A percentile compares a stretch with the other conserved stretches of the same genome.
Conservation (phyloP, 352 stramenopile species). For the Peronospora farinosa region DNA sequence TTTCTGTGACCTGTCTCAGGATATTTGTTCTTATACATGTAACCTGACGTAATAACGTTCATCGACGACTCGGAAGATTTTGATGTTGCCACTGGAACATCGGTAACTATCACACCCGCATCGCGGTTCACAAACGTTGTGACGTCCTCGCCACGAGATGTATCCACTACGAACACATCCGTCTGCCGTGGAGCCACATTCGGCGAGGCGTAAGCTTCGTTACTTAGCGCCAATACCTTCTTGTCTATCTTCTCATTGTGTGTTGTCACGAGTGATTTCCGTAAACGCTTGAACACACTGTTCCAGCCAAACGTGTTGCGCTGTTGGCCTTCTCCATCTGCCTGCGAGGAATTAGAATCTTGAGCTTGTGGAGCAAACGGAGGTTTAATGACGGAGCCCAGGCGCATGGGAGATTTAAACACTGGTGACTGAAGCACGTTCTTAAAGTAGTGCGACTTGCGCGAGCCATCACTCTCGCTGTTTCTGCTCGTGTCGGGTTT, state of each 20-base stretch:
- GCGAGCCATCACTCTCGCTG: constrained; percentile 30
- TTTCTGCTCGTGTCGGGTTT: constrained; percentile 20
- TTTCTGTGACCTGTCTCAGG: constrained; percentile 75
- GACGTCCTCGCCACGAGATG: constrained; percentile 75
- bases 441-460: constrained; percentile 83
- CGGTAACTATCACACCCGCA: constrained; percentile 55
- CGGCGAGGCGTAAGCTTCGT: constrained; percentile 57
- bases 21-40: constrained; percentile 87
- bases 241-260: constrained; percentile 56
- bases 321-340: constrained; percentile 25
- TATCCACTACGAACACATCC: constrained; percentile 73
- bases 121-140: constrained; percentile 75
- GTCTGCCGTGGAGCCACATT: constrained; percentile 43
- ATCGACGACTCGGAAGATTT: constrained; percentile 29
- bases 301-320: constrained; percentile 74
- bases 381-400: constrained; percentile 71
- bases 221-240: constrained; percentile 63
- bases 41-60: constrained; percentile 74
- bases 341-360: constrained; percentile 19
- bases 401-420: constrained; percentile 71
- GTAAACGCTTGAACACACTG: constrained; percentile 70
- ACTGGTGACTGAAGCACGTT: constrained; percentile 80
- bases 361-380: constrained; percentile 31
- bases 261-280: constrained; percentile 70
- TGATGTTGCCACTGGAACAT: constrained; percentile 38